Evolutionary conservation across 164 flowering plant genomes (phyloP), one percentile per base, ranked within the genome.

Genomic region (Stephania japonica): DNA sequence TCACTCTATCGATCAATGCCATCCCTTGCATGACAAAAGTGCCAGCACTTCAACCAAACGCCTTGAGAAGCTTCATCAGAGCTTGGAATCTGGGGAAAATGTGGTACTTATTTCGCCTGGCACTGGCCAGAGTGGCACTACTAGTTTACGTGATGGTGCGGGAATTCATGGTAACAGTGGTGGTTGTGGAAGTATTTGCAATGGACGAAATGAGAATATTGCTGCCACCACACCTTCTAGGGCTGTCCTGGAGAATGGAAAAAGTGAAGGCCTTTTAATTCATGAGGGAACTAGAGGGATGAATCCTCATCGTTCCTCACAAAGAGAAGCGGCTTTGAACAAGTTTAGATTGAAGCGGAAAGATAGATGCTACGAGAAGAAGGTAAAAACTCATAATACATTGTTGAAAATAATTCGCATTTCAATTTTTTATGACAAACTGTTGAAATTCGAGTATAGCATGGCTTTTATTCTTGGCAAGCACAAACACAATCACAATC

Each of bases 291-390:
- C 21, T 24, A 70, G 13, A 53, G 61, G 49, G 24, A 68, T 66
- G 18, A 84, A 76, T 72, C 72, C 77, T 16, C 78, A 78, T 71
- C 86, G 87, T 44, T 82, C 87, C 38, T 73, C 79, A 26, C 90
- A 90, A 76, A 88, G 99, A 83, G 96, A 93, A 85, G 97, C 90
- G 23, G 99, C 99, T 72, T 80, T 95, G 25, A 83, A 68, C 38
- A 95, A 95, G 80, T 95, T 95, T 70, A 86, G 99, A 43, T 65
- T 86, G 86, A 95, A 95, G 86, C 85, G 99, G 70, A 93, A 95
- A 80, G 99, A 90, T 12, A 86, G 99, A 81, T 92, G 99, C 85
- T 95, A 70, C 80, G 97, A 91, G 50, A 93, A 93, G 78, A 93
- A 89, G 97, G 98, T 91, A 81, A 18, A 38, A 67, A 6, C 38